Evolutionary conservation across 2,329 filamentous ascomycete species (phyloP).

Genomic region (Botryotinia globosa): DNA sequence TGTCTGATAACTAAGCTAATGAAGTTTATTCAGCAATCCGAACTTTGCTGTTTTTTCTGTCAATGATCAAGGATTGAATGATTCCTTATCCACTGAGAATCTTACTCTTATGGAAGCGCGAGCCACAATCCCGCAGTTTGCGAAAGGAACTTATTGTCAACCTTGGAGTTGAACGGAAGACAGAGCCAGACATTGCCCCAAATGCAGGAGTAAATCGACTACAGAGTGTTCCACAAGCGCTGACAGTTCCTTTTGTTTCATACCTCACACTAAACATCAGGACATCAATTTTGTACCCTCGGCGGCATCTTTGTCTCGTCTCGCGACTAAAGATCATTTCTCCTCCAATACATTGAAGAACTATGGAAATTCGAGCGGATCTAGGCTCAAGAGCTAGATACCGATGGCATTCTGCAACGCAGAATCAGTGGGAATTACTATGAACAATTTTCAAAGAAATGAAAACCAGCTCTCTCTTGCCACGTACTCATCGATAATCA

Average conservation of each 20-base stretch:
- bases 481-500: background rate
- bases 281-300: no score
- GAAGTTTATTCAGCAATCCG: no score
- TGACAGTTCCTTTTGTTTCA: no score
- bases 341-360: no score
- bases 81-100: background rate
- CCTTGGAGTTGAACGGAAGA: background rate
- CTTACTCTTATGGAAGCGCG: background rate
- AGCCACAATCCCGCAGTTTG: rapidly evolving
- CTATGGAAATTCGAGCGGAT: no score
- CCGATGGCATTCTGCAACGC: no score
- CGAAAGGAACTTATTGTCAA: background rate
- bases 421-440: no score
- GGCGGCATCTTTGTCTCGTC: no score
- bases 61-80: background rate
- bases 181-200: background rate
- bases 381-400: background rate
- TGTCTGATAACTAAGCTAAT: no score
- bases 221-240: background rate
- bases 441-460: background rate
- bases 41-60: background rate
- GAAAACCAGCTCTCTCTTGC: background rate
- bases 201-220: background rate
- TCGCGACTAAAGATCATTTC: no score
- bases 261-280: no score